Evolutionary conservation across 257 asterid genomes (phyloP).

Genomic region (Parsonsia alboflavescens): DNA sequence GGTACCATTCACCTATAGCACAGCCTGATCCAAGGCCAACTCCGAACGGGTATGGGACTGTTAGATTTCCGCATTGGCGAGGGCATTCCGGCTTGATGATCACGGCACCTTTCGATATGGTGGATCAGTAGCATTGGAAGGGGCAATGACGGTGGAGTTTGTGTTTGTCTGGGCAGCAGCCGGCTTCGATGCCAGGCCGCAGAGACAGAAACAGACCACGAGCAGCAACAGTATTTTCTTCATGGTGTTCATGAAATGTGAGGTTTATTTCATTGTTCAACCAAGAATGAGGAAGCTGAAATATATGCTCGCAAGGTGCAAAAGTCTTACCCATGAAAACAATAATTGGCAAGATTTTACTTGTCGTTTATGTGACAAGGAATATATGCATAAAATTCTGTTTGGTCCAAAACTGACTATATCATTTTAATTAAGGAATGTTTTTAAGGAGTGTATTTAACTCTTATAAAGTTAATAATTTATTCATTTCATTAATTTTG

Average conservation of each 20-base stretch:
- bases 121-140: constrained; percentile 5
- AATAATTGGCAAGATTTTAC: not conserved
- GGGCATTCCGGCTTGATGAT: constrained; percentile 36
- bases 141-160: constrained; percentile 11
- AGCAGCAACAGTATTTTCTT: not conserved
- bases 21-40: too few species aligned
- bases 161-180: constrained; percentile 21
- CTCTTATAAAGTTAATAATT: too few species aligned
- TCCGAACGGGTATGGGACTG: too few species aligned
- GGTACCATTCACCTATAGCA: too few species aligned
- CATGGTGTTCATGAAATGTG: not conserved
- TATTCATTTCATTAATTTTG: too few species aligned
- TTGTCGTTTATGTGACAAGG: too few species aligned
- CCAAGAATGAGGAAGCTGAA: not conserved
- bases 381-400: too few species aligned
- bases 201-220: too few species aligned
- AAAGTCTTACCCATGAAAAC: not conserved
- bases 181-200: constrained; percentile 16
- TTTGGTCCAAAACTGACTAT: too few species aligned
- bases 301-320: not conserved
- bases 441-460: too few species aligned
- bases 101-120: constrained; percentile 20
- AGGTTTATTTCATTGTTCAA: not conserved
- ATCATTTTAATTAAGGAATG: too few species aligned
- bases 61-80: constrained; percentile 30